Evolutionary conservation across 352 stramenopile genomes (phyloP).

Genomic region (Phytophthora aleatoria): DNA sequence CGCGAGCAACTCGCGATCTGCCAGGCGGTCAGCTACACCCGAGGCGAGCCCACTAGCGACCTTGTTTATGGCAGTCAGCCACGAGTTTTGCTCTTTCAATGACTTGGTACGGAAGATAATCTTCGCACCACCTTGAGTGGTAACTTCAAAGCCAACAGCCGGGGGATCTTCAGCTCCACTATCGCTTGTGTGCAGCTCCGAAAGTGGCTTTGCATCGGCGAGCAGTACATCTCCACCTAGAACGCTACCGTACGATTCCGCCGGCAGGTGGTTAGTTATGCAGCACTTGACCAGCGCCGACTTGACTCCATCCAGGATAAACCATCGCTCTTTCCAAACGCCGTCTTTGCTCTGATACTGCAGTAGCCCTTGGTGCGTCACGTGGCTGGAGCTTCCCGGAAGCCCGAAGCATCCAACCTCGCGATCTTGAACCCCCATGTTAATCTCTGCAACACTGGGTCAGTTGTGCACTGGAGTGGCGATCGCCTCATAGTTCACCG

Average conservation of each 20-base stretch:
- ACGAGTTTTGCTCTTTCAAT: conserved; percentile 45
- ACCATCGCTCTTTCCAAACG: conserved; percentile 74
- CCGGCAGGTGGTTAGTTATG: conserved; percentile 31
- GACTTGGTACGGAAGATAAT: conserved; percentile 51
- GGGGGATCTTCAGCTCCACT: neutral
- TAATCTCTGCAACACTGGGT: conserved; percentile 1
- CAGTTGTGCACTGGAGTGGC: conserved; percentile 1
- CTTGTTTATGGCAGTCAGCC: conserved; percentile 49
- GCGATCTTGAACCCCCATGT: conserved; percentile 19
- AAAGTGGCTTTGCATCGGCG: conserved; percentile 30
- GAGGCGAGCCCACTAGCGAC: conserved; percentile 51
- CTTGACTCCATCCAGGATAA: conserved; percentile 54
- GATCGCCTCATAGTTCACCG: neutral
- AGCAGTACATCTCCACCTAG: conserved; percentile 45
- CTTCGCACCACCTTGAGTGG: conserved; percentile 33
- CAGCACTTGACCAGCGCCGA: conserved; percentile 58
- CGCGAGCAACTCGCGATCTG: conserved; percentile 60
- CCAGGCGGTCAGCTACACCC: conserved; percentile 53
- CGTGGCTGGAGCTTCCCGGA: conserved; percentile 8
- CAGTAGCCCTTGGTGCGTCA: conserved; percentile 54
- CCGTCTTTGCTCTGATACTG: conserved; percentile 53
- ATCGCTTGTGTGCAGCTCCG: conserved; percentile 6
- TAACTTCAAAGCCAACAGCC: conserved; percentile 36
- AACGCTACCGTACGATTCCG: conserved; percentile 35
- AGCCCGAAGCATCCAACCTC: conserved; percentile 37